Conservation (phyloP, 129 eudicot genomes). For the Saussurea involucrata region DNA sequence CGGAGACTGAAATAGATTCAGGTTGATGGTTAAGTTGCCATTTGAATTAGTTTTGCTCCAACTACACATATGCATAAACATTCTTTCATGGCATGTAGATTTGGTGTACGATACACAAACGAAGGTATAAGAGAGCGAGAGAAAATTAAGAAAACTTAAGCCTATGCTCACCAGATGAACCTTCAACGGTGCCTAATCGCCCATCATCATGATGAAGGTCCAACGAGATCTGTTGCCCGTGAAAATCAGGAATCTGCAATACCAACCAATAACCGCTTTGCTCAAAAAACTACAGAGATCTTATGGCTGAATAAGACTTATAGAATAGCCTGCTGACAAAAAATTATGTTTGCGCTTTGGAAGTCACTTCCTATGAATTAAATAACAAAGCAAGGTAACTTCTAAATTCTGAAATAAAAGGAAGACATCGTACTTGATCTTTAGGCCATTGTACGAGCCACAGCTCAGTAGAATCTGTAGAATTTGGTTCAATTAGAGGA, state of each 20-base stretch:
- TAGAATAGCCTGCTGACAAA: background rate
- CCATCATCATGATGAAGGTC: constrained; percentile 49
- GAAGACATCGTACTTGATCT: constrained; percentile 37
- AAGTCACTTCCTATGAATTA: background rate
- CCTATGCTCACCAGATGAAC: constrained; percentile 50
- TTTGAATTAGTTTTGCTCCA: background rate
- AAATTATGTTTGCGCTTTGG: background rate
- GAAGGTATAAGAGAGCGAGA: too few relatives aligned
- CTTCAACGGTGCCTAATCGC: constrained; percentile 53
- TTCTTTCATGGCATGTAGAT: background rate
- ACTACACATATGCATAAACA: background rate
- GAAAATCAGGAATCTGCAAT: constrained; percentile 59
- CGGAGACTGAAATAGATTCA: background rate
- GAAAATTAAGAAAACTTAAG: background rate
- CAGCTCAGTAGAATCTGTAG: constrained; percentile 57
- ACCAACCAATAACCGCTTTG: constrained; percentile 11
- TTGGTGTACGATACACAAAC: background rate
- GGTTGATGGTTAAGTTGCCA: background rate
- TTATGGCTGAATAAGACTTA: background rate
- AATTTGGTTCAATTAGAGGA: constrained; percentile 39
- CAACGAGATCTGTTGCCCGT: constrained; percentile 55
- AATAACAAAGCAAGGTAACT: background rate
- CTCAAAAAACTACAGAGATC: background rate
- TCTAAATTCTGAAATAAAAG: background rate
- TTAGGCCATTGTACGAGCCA: constrained; percentile 81